These are phyloP conservation scores for Apostasia shenzhenica DNA, from an alignment of 106 monocot species.

Conservation along the genomic window DNA sequence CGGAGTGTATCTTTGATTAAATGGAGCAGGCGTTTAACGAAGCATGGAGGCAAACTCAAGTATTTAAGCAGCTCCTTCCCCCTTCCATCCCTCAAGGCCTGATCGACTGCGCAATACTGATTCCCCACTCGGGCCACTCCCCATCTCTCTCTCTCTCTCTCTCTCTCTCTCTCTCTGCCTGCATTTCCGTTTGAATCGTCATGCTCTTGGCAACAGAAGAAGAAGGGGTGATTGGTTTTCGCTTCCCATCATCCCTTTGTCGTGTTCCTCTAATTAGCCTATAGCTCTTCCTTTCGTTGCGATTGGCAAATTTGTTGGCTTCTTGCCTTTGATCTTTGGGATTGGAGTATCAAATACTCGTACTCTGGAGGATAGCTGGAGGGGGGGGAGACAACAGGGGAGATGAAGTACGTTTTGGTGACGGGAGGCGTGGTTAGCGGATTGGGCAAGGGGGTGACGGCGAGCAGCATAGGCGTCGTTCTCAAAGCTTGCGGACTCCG, in stretches of 20 bases:
- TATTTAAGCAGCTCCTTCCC: too few species aligned
- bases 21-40: too few species aligned
- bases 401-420: conserved; percentile 78
- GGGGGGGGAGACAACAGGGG: conserved; percentile 7
- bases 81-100: too few species aligned
- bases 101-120: too few species aligned
- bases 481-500: conserved; percentile 69
- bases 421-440: conserved; percentile 76
- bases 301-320: not conserved
- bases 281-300: not conserved
- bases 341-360: too few species aligned
- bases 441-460: conserved; percentile 68
- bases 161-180: not conserved
- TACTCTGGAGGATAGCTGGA: not conserved
- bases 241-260: not conserved
- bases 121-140: not conserved
- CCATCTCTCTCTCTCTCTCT: not conserved
- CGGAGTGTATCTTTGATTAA: too few species aligned
- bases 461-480: conserved; percentile 72
- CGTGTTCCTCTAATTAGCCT: not conserved
- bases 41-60: too few species aligned
- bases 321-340: too few species aligned
- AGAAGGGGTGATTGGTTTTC: not conserved
- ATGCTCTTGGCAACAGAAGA: too few species aligned
- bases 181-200: not conserved